Base-by-base conservation (phyloP, 1,284 basidiomycete species). In the Fistulinella cinereoalba region DNA sequence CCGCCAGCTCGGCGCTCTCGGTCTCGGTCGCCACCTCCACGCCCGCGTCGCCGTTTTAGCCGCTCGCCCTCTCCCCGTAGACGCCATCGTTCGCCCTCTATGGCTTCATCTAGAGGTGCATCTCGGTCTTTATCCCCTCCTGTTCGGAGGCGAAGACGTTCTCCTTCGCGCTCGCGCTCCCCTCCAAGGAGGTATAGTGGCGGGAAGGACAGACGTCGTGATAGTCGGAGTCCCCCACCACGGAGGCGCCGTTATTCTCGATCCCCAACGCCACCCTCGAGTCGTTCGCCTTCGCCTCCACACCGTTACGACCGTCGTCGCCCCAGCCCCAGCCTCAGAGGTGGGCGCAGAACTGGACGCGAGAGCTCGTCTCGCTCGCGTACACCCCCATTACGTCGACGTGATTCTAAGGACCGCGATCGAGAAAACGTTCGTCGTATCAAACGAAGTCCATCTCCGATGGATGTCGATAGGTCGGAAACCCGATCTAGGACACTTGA, bases 221-320 rank as follows among this genome's bases (percentile, higher is more conserved):
- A 71, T 45, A 81, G 78, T 47, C 75, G 78, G 18, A 81, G 79
- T 57, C 83, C 84, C 0, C 81, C 80, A 24, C 64, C 73, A 3
- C 73, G 80, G 7, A 70, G 78, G 32, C 74, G 80, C 40, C 73
- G 80, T 24, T 52, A 72, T 9, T 79, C 80, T 15, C 56, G 61
- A n/a, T 64, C 68, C 13, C 62, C 56, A 25, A 66, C 70, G 24
- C 60, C 53, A 6, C 66, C 68, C 10, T 65, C 62, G 2, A 74
- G 71, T 45, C 72, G 71, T 25, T 76, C 77, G 6, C 68, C 70
- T 33, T 71, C 73, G 9, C 73, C 61, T n/a, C 50, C 53, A 10
- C 49, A 52, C 27, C 56, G 61, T 3, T 61, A 60, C n/a, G 38
- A 43, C 41, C 56, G 68, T 39, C 56, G 68, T 28, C 62, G 66